phyloP scores from a whole-genome alignment of 225 moss, liverwort and hornwort genomes.

The Lunularia cruciata region DNA sequence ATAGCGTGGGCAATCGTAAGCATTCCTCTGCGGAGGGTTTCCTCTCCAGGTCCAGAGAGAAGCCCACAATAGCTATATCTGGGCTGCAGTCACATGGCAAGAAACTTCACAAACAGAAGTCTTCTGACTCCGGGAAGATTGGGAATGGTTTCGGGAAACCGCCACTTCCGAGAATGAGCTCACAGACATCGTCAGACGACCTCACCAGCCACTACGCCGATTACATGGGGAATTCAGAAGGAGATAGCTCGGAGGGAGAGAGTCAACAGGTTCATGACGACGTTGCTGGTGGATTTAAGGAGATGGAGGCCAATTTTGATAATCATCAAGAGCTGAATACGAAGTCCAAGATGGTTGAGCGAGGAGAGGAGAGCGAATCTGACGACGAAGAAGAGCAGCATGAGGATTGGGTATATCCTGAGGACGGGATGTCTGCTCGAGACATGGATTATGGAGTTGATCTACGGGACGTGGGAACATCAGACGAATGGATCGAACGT shows the following conservation, averaged over 20 bases:
- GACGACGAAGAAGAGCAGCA: slow-evolving; percentile 23
- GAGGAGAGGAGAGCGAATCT: neutral
- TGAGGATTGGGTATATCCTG: slow-evolving; percentile 32
- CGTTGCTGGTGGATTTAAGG: neutral
- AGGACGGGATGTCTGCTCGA: slow-evolving; percentile 17
- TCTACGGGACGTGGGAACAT: slow-evolving; percentile 71
- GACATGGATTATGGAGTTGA: slow-evolving; percentile 55
- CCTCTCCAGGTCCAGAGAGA: slow-evolving; percentile 1
- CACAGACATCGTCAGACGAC: neutral
- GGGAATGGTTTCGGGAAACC: slow-evolving; percentile 13
- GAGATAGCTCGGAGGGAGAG: slow-evolving; percentile 24
- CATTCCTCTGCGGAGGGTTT: slow-evolving; percentile 1
- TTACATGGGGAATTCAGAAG: slow-evolving; percentile 18
- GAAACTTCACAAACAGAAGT: neutral
- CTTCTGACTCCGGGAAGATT: neutral
- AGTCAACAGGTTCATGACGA: neutral
- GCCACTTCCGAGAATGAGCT: slow-evolving; percentile 14
- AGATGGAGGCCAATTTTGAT: neutral
- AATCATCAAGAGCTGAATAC: neutral
- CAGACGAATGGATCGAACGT: slow-evolving; percentile 82
- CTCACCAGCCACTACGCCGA: slow-evolving; percentile 1
- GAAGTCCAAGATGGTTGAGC: neutral
- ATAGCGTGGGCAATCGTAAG: too few relatives aligned
- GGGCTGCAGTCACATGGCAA: neutral
- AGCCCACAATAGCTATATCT: neutral